Base-by-base conservation (phyloP, 208 protist genomes). In the Acanthamoeba sp. region DNA sequence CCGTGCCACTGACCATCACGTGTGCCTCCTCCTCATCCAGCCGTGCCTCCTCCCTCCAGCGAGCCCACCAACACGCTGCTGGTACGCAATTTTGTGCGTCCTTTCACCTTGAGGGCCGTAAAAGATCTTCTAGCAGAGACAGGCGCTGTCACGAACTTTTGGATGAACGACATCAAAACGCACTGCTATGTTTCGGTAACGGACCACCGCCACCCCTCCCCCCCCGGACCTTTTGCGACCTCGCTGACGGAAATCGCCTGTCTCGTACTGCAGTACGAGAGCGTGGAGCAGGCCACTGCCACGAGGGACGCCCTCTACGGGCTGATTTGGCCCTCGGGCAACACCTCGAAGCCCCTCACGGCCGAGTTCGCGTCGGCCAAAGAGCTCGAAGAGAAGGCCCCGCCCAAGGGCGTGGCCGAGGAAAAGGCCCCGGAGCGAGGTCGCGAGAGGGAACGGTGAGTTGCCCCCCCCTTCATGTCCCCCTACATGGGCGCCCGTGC, bases 111-210 rank as follows among this genome's bases (percentile, higher is more conserved):
- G 40, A 93, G 84, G 50, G 90, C 90, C 42, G 90, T 84, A n/a
- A 78, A 93, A 64, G 59, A 78, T 38, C 52, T 85, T 59, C 90
- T 93, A 29, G 34, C 90, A 45, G 90, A 93, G 66, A 38, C 40
- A 45, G 90, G 90, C 71, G 84, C 59, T 20, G 40, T 93, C 20
- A 84, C 32, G 12, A 66, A 78, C 29, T 93, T 93, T n/a, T 93
- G 90, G 90, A 93, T 93, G 71, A 93, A 93, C 50, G 90, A 93
- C 50, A 93, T 93, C 90, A 93, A 93, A 62, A 93, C 90, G 14
- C 90, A 93, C 29, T 93, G 90, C 48, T 93, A 93, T 32, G 90
- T 93, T 29, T 85, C 90, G 36, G 90, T 93, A 84, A 3, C 22
- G 5, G 12, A 16, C 29, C n/a, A 32, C 0, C 62, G 12, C 10